Evolutionary conservation across 352 stramenopile species (phyloP).

Genomic region (Aphanomyces stellatus): DNA sequence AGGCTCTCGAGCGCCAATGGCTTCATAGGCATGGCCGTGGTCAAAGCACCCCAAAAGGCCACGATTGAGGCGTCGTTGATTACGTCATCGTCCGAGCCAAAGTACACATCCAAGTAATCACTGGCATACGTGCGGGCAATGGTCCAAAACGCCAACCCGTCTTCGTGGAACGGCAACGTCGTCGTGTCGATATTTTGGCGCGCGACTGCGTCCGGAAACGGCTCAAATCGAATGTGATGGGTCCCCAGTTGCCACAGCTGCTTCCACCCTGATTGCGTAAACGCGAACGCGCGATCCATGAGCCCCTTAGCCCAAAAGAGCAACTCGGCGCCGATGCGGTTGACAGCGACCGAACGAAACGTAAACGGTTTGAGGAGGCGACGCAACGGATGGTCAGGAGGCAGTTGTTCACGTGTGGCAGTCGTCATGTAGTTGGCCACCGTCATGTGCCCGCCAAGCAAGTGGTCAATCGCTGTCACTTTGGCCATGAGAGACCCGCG

Average conservation of each 20-base stretch:
- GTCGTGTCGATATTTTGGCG: background rate
- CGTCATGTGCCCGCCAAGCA: constrained; percentile 7
- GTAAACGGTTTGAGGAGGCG: constrained; percentile 18
- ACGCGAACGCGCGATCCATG: background rate
- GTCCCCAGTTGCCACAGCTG: constrained; percentile 3
- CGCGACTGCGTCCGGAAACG: constrained; percentile 7
- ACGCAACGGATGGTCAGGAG: constrained; percentile 1
- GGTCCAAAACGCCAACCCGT: constrained; percentile 10
- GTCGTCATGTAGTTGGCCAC: constrained; percentile 9
- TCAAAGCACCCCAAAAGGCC: too few species aligned
- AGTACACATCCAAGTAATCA: constrained; percentile 14
- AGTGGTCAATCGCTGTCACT: constrained; percentile 10
- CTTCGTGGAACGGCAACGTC: constrained; percentile 15
- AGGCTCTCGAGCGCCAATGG: too few species aligned
- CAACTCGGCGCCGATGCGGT: background rate
- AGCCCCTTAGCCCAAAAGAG: constrained; percentile 17
- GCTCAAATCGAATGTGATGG: background rate
- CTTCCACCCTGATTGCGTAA: background rate
- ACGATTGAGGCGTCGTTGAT: too few species aligned
- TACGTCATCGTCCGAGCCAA: background rate
- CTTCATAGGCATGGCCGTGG: too few species aligned
- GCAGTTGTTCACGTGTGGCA: constrained; percentile 6
- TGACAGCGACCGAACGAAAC: constrained; percentile 9
- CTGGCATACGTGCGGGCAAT: background rate
- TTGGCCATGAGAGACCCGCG: constrained; percentile 6